Evolutionary conservation across 2,329 filamentous ascomycete species (phyloP).

Genomic region (Talaromyces sp.): DNA sequence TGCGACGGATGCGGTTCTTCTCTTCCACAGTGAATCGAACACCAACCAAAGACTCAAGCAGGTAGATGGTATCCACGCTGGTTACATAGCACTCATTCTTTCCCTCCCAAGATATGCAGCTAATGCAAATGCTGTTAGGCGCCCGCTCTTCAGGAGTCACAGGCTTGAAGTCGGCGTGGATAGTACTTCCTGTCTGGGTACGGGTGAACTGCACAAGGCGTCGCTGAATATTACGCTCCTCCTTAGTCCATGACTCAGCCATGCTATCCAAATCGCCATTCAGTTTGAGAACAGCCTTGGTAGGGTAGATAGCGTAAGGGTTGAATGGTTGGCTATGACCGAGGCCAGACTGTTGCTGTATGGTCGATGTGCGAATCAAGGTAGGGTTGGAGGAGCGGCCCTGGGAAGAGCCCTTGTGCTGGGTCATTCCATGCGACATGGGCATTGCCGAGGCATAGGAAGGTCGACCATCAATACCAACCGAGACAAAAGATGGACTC

Average conservation of each 20-base stretch:
- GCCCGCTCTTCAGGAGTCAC: slow-evolving; percentile 78
- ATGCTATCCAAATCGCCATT: slow-evolving; percentile 82
- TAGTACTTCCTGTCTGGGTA: slow-evolving; percentile 77
- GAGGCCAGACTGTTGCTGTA: slow-evolving; percentile 57
- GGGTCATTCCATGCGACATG: slow-evolving; percentile 39
- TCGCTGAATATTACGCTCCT: slow-evolving; percentile 77
- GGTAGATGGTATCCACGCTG: slow-evolving; percentile 92
- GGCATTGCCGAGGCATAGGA: slow-evolving; percentile 30
- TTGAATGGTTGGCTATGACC: slow-evolving; percentile 65
- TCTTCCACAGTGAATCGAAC: slow-evolving; percentile 92
- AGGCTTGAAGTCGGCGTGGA: slow-evolving; percentile 77
- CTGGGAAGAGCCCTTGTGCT: slow-evolving; percentile 50
- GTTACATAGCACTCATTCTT: slow-evolving; percentile 91
- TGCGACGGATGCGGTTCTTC: slow-evolving; percentile 96
- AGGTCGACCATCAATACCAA: slow-evolving; percentile 48
- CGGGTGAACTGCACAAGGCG: slow-evolving; percentile 88
- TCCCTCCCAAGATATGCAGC: slow-evolving; percentile 96
- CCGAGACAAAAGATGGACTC: slow-evolving; percentile 52
- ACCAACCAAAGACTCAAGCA: slow-evolving; percentile 89
- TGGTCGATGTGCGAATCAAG: slow-evolving; percentile 68
- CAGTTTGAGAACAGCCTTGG: slow-evolving; percentile 83
- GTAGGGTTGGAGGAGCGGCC: slow-evolving; percentile 56
- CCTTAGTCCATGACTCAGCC: slow-evolving; percentile 78
- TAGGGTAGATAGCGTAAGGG: slow-evolving; percentile 77
- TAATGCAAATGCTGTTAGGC: slow-evolving; percentile 87